phyloP scores from a whole-genome alignment of 1,284 basidiomycete species.

The Inonotus obliquus region DNA sequence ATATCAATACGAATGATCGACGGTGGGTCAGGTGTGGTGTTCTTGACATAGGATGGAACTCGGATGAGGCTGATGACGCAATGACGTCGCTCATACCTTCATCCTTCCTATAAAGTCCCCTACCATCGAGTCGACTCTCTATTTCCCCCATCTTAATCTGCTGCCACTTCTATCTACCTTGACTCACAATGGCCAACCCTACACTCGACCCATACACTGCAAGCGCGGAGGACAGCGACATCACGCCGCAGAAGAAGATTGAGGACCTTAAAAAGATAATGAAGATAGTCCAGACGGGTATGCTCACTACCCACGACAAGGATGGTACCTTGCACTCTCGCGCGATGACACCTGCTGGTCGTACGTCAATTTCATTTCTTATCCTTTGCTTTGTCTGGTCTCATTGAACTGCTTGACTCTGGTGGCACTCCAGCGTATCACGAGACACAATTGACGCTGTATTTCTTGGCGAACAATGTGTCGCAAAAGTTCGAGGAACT shows the following conservation, averaged over 20 bases:
- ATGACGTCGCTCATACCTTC: neutral
- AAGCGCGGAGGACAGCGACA: conserved; percentile 49
- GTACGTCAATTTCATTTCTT: conserved; percentile 36
- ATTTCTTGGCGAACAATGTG: conserved; percentile 76
- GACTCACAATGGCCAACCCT: conserved; percentile 9
- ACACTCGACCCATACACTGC: conserved; percentile 63
- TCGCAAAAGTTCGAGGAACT: conserved; percentile 78
- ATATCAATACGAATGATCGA: neutral
- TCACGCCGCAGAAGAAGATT: conserved; percentile 62
- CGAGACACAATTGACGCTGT: conserved; percentile 47
- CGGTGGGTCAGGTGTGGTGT: neutral
- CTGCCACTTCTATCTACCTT: neutral
- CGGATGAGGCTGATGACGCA: neutral
- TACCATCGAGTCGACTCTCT: neutral
- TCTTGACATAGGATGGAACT: neutral
- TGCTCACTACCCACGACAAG: conserved; percentile 78
- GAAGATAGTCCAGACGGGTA: conserved; percentile 59
- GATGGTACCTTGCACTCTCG: conserved; percentile 77
- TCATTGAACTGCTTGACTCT: neutral
- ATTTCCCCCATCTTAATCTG: neutral
- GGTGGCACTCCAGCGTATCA: conserved; percentile 35
- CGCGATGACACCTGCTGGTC: conserved; percentile 72
- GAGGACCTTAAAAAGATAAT: conserved; percentile 58
- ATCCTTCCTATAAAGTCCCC: neutral
- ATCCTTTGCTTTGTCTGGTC: neutral